These are phyloP conservation scores for Cytospora mali DNA, from an alignment of 2,329 filamentous ascomycete genomes.

Conservation along the genomic window DNA sequence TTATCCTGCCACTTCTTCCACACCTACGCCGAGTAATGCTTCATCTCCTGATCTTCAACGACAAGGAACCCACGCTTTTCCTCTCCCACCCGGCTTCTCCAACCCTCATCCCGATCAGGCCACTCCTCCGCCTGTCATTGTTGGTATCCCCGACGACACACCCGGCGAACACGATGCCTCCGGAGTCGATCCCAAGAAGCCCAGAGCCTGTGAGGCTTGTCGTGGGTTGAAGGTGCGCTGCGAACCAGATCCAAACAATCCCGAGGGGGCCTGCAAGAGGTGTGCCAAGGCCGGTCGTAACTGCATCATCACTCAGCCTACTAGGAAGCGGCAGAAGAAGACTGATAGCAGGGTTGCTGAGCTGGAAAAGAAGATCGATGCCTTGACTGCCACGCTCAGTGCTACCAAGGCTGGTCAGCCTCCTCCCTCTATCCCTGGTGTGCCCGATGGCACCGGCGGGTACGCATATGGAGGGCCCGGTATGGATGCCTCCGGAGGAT, in stretches of 20 bases:
- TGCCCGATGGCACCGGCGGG: slow-evolving; percentile 21
- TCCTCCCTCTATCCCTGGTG: slow-evolving; percentile 5
- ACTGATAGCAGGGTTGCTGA: slow-evolving; percentile 87
- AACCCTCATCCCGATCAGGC: not conserved
- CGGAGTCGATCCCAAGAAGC: slow-evolving; percentile 61
- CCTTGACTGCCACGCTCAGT: slow-evolving; percentile 77
- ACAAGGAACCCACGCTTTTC: slow-evolving; percentile 1
- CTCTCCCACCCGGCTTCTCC: not conserved
- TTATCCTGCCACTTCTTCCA: slow-evolving; percentile 10
- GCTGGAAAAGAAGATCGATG: slow-evolving; percentile 91
- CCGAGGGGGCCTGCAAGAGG: slow-evolving; percentile 68
- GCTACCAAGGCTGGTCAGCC: slow-evolving; percentile 45
- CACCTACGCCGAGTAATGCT: slow-evolving; percentile 16
- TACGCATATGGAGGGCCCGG: slow-evolving; percentile 24
- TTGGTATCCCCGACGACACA: slow-evolving; percentile 19
- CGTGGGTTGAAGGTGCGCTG: slow-evolving; percentile 81
- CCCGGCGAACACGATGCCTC: slow-evolving; percentile 26
- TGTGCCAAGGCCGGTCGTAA: slow-evolving; percentile 79
- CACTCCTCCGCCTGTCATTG: slow-evolving; percentile 25
- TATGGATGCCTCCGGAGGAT: slow-evolving; percentile 16
- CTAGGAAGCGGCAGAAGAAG: slow-evolving; percentile 84
- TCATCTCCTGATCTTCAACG: slow-evolving; percentile 23
- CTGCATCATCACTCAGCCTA: slow-evolving; percentile 76
- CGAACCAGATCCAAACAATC: slow-evolving; percentile 68
- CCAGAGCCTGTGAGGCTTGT: slow-evolving; percentile 75